Percentiles rank a stretch among this genome's conserved stretches.
Conservation (phyloP, 2,329 filamentous ascomycete species). For the Penicillium sp. region DNA sequence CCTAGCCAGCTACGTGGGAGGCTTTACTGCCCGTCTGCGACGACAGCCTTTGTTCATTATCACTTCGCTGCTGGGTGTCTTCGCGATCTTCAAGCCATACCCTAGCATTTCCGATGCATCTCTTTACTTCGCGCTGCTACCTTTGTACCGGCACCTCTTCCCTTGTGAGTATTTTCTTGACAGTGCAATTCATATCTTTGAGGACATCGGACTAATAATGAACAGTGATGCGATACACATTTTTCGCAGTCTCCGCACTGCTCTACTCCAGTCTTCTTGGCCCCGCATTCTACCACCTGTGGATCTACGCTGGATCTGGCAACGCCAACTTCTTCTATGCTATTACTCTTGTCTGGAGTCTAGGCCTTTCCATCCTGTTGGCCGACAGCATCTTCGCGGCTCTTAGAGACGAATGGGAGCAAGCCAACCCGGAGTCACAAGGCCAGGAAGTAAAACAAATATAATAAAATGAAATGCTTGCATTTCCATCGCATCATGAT, state of each 20-base stretch:
- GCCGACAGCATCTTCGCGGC: constrained; percentile 87
- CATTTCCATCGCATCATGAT: constrained; percentile 5
- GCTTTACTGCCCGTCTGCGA: constrained; percentile 77
- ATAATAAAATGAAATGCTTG: constrained; percentile 43
- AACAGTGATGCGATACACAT: constrained; percentile 86
- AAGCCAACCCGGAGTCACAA: constrained; percentile 83
- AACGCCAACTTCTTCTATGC: constrained; percentile 99
- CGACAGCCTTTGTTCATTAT: constrained; percentile 84
- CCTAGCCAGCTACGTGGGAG: constrained; percentile 83
- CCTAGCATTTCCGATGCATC: constrained; percentile 89
- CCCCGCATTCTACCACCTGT: constrained; percentile 93
- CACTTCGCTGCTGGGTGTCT: constrained; percentile 81
- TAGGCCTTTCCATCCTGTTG: constrained; percentile 82
- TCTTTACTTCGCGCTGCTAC: constrained; percentile 78
- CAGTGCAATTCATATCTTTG: neutral
- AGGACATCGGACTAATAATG: constrained; percentile 26
- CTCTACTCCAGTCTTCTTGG: constrained; percentile 87
- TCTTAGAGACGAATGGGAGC: constrained; percentile 89
- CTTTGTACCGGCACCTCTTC: constrained; percentile 87
- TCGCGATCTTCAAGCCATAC: constrained; percentile 96
- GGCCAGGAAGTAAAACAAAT: constrained; percentile 88
- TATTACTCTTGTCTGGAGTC: constrained; percentile 96
- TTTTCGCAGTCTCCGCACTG: constrained; percentile 77
- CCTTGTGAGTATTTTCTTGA: constrained; percentile 57
- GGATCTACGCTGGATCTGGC: constrained; percentile 96